phyloP scores from a whole-genome alignment of 2,329 filamentous ascomycete species.

The Penicillium sp. region DNA sequence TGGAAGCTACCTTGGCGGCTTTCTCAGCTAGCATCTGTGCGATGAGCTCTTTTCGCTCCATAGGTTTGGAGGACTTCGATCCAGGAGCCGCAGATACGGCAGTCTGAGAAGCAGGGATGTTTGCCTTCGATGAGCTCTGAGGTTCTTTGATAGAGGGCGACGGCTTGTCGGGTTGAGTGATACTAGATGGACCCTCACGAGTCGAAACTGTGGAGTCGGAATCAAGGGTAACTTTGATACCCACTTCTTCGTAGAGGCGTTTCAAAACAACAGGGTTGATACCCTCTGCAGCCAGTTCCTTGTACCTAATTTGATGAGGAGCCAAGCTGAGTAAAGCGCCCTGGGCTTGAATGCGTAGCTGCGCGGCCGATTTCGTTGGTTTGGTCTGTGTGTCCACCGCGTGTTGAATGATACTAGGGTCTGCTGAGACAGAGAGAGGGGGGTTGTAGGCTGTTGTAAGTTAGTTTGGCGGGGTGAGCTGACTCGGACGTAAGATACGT shows the following conservation, averaged over 20 bases:
- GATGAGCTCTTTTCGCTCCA: conserved; percentile 75
- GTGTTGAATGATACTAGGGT: conserved; percentile 14
- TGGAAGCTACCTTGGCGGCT: conserved; percentile 53
- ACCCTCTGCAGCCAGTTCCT: conserved; percentile 72
- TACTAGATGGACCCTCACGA: neutral
- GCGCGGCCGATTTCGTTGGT: conserved; percentile 30
- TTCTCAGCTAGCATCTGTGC: conserved; percentile 75
- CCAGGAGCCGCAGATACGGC: conserved; percentile 14
- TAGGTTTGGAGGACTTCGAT: conserved; percentile 41
- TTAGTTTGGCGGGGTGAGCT: conserved; percentile 21
- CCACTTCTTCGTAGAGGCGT: conserved; percentile 67
- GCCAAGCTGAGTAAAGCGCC: conserved; percentile 66
- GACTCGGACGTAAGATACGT: conserved; percentile 8
- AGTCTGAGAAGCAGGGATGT: neutral
- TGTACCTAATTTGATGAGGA: conserved; percentile 68
- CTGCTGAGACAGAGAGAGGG: conserved; percentile 28
- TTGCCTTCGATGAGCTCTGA: neutral
- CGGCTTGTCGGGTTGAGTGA: neutral
- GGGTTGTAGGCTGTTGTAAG: conserved; percentile 36
- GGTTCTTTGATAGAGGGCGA: neutral
- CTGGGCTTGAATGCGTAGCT: conserved; percentile 56
- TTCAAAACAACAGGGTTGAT: conserved; percentile 65
- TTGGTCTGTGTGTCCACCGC: conserved; percentile 6
- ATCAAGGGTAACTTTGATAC: conserved; percentile 49
- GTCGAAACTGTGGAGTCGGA: conserved; percentile 1